phyloP scores from a whole-genome alignment of 2,329 filamentous ascomycete species.

The Claviceps africana region DNA sequence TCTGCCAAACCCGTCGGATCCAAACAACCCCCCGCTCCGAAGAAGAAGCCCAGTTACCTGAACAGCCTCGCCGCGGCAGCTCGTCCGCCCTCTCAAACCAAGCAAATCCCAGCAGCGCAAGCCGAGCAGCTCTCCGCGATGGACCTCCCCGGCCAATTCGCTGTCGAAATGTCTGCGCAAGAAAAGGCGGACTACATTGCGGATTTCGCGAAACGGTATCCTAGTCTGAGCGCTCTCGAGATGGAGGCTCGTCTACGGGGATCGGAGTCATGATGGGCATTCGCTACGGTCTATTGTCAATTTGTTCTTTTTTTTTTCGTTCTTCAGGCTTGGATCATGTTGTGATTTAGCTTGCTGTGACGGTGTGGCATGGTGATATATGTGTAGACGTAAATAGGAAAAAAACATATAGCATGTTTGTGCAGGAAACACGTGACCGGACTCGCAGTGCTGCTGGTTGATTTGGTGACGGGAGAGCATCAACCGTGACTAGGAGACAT shows the following conservation, averaged over 20 bases:
- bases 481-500: no score
- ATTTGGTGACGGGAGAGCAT: no score
- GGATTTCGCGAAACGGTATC: slow-evolving; percentile 74
- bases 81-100: slow-evolving; percentile 30
- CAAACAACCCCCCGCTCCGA: slow-evolving; percentile 40
- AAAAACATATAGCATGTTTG: no score
- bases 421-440: no score
- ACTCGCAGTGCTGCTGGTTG: no score
- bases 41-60: slow-evolving; percentile 48
- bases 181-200: slow-evolving; percentile 52
- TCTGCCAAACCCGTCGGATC: slow-evolving; percentile 12
- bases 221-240: slow-evolving; percentile 71
- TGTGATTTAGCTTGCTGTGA: no score
- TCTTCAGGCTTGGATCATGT: no score
- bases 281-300: not conserved
- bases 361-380: no score
- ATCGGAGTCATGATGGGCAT: slow-evolving; percentile 12
- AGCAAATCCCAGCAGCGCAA: slow-evolving; percentile 17
- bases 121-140: slow-evolving; percentile 28
- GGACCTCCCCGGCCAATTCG: slow-evolving; percentile 33
- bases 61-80: slow-evolving; percentile 38
- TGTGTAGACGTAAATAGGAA: no score
- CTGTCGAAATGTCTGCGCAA: slow-evolving; percentile 39
- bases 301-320: not conserved
- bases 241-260: slow-evolving; percentile 51